Conservation (phyloP, 768 basidiomycete species). For the Paxillus rubicundulus region DNA sequence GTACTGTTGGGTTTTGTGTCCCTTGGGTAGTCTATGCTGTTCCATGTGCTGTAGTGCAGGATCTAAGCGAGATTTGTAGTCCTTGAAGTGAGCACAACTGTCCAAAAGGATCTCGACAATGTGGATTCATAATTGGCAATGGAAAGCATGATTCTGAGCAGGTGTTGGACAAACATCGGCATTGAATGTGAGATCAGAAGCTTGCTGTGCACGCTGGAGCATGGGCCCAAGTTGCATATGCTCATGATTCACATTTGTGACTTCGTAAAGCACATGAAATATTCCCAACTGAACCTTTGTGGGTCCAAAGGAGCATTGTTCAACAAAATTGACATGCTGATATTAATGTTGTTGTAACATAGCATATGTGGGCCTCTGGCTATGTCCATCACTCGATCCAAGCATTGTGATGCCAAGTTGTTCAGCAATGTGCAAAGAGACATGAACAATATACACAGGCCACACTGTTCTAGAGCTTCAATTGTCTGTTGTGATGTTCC, state of each 20-base stretch:
- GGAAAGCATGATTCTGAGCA: background rate
- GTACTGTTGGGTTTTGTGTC: background rate
- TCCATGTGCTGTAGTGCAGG: background rate
- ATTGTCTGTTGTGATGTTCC: no score
- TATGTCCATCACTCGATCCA: no score
- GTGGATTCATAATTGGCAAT: background rate
- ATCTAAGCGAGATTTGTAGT: background rate
- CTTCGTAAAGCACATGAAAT: slow-evolving; percentile 29
- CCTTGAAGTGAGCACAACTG: background rate
- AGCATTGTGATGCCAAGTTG: no score
- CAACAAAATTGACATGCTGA: slow-evolving; percentile 32
- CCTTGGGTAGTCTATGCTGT: background rate
- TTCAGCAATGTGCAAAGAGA: no score
- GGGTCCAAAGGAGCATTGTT: slow-evolving; percentile 24
- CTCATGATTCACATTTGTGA: slow-evolving; percentile 7
- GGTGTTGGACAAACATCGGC: background rate
- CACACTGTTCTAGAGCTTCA: no score
- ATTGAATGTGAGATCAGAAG: background rate
- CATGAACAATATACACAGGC: no score
- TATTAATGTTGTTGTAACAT: slow-evolving; percentile 28
- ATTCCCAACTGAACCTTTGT: slow-evolving; percentile 38
- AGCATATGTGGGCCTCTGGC: slow-evolving; percentile 1
- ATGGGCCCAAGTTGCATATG: background rate
- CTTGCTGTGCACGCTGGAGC: background rate
- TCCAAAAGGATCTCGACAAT: background rate